Base-by-base conservation (phyloP, 139 green algal genomes). In the Helicosporidium sp. region DNA sequence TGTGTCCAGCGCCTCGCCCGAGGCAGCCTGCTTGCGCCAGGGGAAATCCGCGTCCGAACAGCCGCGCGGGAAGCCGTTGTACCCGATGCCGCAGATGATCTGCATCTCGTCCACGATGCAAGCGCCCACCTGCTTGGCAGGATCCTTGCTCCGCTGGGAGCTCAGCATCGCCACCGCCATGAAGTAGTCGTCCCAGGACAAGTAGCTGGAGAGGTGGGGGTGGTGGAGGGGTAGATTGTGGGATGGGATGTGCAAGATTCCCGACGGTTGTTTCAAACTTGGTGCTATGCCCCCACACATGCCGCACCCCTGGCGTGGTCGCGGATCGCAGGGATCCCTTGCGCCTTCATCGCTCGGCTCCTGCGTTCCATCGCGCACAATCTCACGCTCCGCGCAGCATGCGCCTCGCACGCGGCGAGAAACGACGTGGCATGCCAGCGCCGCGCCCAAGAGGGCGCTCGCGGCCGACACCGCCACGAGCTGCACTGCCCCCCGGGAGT, bases 111-210 rank as follows among this genome's bases (percentile, higher is more conserved):
- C 67, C 4, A 93, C 83, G 5, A 94, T 91, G 42, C 76, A 84
- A 0, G 82, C 80, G 1, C 82, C 82, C 2, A 93, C 82, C 78
- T 88, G 90, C 63, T 93, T 93, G 64, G 87, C 86, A 4, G 90
- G 90, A 49, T 99, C 90, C 51, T 99, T 99, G 7, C 72, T 89
- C 0, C 90, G 62, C 67, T 93, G 69, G 3, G 86, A 78, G 22
- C 66, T 84, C 8, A 99, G 66, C 44, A 95, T 93, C 0, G 89
- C 89, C 19, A 99, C 52, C 1, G 82, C 70, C 87, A 99, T 99
- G 67, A 99, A 99, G 77, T 99, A 99, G 43, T 99, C 90, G 46
- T 99, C 89, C 85, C 87, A 95, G 5, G 55, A 73, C 8, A 99
- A 62, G 44, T 85, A 88, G 33, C 77, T 86, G 69, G 27, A 19